Percentiles rank a stretch among this genome's conserved stretches.
Evolutionary conservation across 2,329 filamentous ascomycete genomes (phyloP).

Genomic region (Myrmaecium sp.): DNA sequence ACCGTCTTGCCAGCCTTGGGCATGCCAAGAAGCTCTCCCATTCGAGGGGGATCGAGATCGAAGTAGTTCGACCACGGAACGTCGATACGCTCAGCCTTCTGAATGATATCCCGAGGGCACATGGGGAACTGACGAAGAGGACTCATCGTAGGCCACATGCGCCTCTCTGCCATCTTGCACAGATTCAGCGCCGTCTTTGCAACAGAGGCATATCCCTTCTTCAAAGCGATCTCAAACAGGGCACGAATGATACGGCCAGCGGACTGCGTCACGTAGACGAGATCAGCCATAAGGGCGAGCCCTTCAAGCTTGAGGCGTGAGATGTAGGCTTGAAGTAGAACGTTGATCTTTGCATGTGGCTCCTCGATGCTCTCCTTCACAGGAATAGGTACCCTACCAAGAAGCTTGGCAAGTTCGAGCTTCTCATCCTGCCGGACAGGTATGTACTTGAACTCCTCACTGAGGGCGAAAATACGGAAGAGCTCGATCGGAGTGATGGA

Average conservation of each 20-base stretch:
- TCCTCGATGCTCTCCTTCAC: slow-evolving; percentile 98
- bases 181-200: slow-evolving; percentile 83
- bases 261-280: slow-evolving; percentile 97
- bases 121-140: slow-evolving; percentile 77
- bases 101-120: slow-evolving; percentile 70
- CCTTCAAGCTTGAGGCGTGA: slow-evolving; percentile 88
- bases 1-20: slow-evolving; percentile 76
- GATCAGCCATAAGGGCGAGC: slow-evolving; percentile 88
- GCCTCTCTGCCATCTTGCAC: slow-evolving; percentile 98
- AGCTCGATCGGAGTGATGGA: slow-evolving; percentile 87
- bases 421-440: slow-evolving; percentile 96
- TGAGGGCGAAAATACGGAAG: slow-evolving; percentile 89
- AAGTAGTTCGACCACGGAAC: slow-evolving; percentile 91
- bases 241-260: slow-evolving; percentile 90
- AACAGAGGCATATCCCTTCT: slow-evolving; percentile 89
- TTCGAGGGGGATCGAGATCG: slow-evolving; percentile 85
- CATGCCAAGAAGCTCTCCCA: slow-evolving; percentile 86
- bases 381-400: slow-evolving; percentile 80
- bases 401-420: slow-evolving; percentile 79
- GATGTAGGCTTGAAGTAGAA: slow-evolving; percentile 90
- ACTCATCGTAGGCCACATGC: slow-evolving; percentile 99
- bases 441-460: slow-evolving; percentile 98
- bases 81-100: slow-evolving; percentile 88
- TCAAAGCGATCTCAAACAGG: slow-evolving; percentile 92
- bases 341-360: slow-evolving; percentile 94